Conservation (phyloP, 164 flowering plant genomes). For the Aristolochia contorta region DNA sequence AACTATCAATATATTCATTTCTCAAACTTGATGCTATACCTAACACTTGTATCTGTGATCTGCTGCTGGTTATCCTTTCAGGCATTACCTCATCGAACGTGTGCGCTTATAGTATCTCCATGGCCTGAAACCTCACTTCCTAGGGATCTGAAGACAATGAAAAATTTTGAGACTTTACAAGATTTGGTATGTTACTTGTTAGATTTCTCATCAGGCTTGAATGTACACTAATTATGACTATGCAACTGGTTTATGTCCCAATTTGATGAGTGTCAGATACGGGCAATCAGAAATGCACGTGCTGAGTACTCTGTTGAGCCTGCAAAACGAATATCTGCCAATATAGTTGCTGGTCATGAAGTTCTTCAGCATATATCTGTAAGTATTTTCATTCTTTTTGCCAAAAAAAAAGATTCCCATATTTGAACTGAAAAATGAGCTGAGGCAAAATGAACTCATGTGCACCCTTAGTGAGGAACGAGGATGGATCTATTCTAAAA, state of each 20-base stretch:
- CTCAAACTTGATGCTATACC: too few relatives aligned
- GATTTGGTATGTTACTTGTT: slow-evolving; percentile 50
- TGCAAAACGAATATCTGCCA: slow-evolving; percentile 81
- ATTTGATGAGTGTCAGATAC: slow-evolving; percentile 31
- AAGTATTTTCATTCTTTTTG: slow-evolving; percentile 14
- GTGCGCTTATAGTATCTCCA: slow-evolving; percentile 70
- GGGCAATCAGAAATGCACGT: slow-evolving; percentile 85
- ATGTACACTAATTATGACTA: too few relatives aligned
- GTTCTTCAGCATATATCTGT: slow-evolving; percentile 69
- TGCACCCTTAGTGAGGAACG: too few relatives aligned
- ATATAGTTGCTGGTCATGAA: slow-evolving; percentile 65
- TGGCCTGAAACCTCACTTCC: slow-evolving; percentile 84
- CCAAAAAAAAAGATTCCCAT: not conserved
- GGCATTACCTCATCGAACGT: slow-evolving; percentile 70
- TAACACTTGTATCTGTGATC: too few relatives aligned
- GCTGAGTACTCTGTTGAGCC: slow-evolving; percentile 96
- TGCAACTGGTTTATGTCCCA: too few relatives aligned
- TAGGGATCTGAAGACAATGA: slow-evolving; percentile 36
- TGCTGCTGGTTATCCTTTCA: slow-evolving; percentile 15
- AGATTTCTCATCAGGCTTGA: not conserved
- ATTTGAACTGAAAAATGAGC: not conserved
- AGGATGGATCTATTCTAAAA: too few relatives aligned
- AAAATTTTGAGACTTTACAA: slow-evolving; percentile 78
- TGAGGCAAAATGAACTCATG: too few relatives aligned
- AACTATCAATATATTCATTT: too few relatives aligned